Base-by-base conservation (phyloP, 1,139 yeast genomes). In the Lodderomyces theae region DNA sequence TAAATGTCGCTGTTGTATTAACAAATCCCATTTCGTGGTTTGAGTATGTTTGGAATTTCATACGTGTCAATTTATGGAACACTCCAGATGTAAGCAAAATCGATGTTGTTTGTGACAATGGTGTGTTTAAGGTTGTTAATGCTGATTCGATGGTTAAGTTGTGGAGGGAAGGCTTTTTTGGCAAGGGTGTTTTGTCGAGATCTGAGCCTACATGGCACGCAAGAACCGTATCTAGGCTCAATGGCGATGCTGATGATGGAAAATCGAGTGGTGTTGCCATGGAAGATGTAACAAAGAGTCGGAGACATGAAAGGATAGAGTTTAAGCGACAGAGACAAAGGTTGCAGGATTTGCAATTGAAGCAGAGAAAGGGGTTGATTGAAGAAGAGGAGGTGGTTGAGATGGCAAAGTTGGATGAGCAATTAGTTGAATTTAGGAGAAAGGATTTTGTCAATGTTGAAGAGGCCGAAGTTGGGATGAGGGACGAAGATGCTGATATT, bases 141-240 rank as follows among this genome's bases (percentile, higher is more conserved):
- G 63, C 57, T 1, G 51, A 54, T 0, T 79, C 74, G 32, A 83
- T 82, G 78, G 53, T 57, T n/a, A 60, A 61, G 23, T 65, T 92
- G 7, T 92, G 98, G 97, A 64, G 73, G 23, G 76, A 76, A 54
- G 99, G 99, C 0, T 92, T 89, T 57, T 94, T 88, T 56, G 99
- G 99, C 8, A 92, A 92, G 53, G 99, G 98, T 2, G 74, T 79
- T 4, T 66, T 89, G 38, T 86, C 96, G 26, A 70, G 99, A 49
- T 85, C 95, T 44, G 97, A 92, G 53, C 96, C 98, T 0, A 80
- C 96, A 0, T 92, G 97, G 97, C 63, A 60, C 35, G 69, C 69
- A 11, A 73, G 97, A 41, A 80, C 87, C 1, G 51, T 49, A 12
- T 65, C 73, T 23, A 65, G 85, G 38, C 51, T 64, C 36, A 69